A percentile compares a stretch with the other conserved stretches of the same genome.
Conservation (phyloP, 331 rosid species). For the Malus hybrid region DNA sequence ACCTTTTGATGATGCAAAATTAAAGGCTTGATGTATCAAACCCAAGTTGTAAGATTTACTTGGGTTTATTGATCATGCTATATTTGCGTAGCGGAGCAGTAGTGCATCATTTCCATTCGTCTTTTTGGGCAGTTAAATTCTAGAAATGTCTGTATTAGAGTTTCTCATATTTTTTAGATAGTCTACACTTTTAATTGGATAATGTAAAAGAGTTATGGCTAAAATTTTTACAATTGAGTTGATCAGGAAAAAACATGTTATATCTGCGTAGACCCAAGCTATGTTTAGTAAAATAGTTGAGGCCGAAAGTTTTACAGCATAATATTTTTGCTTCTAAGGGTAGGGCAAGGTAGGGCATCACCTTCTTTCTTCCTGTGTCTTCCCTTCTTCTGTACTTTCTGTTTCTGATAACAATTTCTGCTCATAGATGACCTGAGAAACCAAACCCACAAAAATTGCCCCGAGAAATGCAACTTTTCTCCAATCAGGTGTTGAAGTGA, state of each 20-base stretch:
- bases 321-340: neutral
- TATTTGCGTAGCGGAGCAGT: slow-evolving; percentile 4
- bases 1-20: no score
- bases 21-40: no score
- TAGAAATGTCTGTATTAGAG: neutral
- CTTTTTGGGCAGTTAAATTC: neutral
- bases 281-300: slow-evolving; percentile 2
- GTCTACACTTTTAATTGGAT: no score
- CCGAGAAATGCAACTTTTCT: slow-evolving; percentile 68
- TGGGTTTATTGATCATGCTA: no score
- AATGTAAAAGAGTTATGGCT: no score
- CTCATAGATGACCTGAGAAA: slow-evolving; percentile 72
- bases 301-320: slow-evolving; percentile 1
- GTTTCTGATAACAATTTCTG: slow-evolving; percentile 52
- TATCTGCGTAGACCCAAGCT: neutral
- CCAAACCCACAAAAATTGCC: slow-evolving; percentile 60
- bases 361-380: slow-evolving; percentile 28
- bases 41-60: no score
- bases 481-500: slow-evolving; percentile 62
- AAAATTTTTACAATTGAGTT: neutral
- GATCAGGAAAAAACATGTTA: neutral
- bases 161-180: neutral
- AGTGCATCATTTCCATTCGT: neutral
- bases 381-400: slow-evolving; percentile 27
- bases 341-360: slow-evolving; percentile 17